phyloP scores from a whole-genome alignment of 768 basidiomycete species.

The Leccinum imitatum region DNA sequence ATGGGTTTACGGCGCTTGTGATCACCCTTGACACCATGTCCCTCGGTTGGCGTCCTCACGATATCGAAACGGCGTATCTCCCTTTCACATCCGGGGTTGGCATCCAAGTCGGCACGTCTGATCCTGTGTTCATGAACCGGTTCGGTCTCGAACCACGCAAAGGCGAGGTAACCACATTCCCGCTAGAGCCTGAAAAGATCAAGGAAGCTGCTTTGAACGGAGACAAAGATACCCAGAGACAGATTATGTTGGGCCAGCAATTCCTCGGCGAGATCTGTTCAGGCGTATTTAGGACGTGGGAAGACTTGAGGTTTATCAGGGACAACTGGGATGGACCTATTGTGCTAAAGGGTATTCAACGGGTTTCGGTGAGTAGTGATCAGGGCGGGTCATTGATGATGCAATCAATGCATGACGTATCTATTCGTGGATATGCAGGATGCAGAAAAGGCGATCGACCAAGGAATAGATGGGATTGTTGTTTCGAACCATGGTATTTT shows the following conservation, averaged over 20 bases:
- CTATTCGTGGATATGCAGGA: conserved; percentile 32
- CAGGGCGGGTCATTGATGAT: not conserved
- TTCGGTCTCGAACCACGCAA: conserved; percentile 43
- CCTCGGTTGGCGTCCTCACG: conserved; percentile 77
- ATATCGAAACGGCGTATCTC: conserved; percentile 61
- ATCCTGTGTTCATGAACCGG: conserved; percentile 75
- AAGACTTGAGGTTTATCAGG: conserved; percentile 65
- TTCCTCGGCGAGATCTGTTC: conserved; percentile 67
- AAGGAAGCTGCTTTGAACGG: conserved; percentile 44
- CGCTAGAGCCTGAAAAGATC: conserved; percentile 53
- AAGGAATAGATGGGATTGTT: conserved; percentile 44
- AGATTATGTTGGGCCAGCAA: conserved; percentile 49
- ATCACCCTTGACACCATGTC: conserved; percentile 75
- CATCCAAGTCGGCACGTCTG: conserved; percentile 63
- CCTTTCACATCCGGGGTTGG: conserved; percentile 70
- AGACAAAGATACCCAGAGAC: conserved; percentile 42
- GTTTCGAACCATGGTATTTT: conserved; percentile 42
- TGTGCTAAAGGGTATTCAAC: conserved; percentile 76
- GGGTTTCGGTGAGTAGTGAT: conserved; percentile 46
- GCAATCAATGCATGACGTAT: not conserved
- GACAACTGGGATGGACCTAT: conserved; percentile 78
- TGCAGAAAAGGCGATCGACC: conserved; percentile 48
- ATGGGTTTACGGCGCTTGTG: conserved; percentile 69
- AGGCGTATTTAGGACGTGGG: conserved; percentile 66
- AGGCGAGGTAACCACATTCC: conserved; percentile 48